Evolutionary conservation across 2,329 filamentous ascomycete species (phyloP), one percentile per base, ranked within the genome.

Genomic region (Clathrospora elynae): DNA sequence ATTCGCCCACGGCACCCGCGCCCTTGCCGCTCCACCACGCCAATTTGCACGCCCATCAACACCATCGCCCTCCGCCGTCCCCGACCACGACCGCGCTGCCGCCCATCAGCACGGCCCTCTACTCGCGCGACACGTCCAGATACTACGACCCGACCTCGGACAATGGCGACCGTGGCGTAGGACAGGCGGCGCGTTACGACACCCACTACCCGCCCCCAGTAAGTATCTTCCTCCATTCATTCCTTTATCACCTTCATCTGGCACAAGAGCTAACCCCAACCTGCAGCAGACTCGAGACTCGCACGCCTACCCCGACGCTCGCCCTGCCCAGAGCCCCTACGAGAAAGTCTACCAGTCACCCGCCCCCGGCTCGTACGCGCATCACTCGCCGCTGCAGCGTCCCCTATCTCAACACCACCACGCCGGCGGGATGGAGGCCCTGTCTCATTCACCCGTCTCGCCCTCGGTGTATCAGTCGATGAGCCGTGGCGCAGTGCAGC

Each of bases 71-170:
- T 14, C 46, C 51, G 5, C 30, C 36, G 9, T 49, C 68, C 37
- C 73, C 73, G 25, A 43, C 62, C 29, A 68, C 68, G 39, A 58
- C 68, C 51, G 68, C 68, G 49, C 65, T 73, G 31, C 72, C 70
- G 47, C 62, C 70, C 53, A 66, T 72, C 57, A 62, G 56, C 59
- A 64, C 67, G 42, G 66, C 66, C 58, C 49, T 69, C 51, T 69
- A 71, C 53, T 38, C 57, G 39, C 71, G 72, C 61, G 71, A 73
- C 49, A 64, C 66, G 12, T 71, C 72, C 39, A 71, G 70, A 58
- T 78, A 77, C 67, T 78, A 77, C 66, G 75, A 78, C 58, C 75
- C 75, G 6, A 74, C 72, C 28, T 71, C 71, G 43, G 74, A 77
- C 55, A 69, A 73, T 58, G 71, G 72, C 53, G 56, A 66, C 44